Evolutionary conservation across 2,329 filamentous ascomycete genomes (phyloP).

Genomic region (Ceratocystis albifundus): DNA sequence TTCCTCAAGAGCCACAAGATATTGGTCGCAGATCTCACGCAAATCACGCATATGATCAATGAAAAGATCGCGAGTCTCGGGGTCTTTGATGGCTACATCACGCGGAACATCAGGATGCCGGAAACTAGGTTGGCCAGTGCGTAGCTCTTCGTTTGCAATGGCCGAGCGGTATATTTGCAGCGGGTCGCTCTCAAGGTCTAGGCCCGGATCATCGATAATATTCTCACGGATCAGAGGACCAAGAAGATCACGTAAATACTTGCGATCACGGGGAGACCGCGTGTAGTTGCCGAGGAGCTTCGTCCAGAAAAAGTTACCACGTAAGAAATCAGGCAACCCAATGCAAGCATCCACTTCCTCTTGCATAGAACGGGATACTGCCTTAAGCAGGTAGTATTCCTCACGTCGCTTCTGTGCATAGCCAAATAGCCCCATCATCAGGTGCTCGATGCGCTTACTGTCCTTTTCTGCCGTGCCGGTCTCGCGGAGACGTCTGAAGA

Average conservation of each 20-base stretch:
- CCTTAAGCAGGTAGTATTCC: conserved; percentile 89
- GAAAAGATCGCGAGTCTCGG: conserved; percentile 82
- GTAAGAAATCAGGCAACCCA: conserved; percentile 70
- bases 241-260: conserved; percentile 78
- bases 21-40: conserved; percentile 86
- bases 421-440: conserved; percentile 94
- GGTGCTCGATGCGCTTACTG: conserved; percentile 77
- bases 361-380: conserved; percentile 68
- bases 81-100: conserved; percentile 90
- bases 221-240: conserved; percentile 79
- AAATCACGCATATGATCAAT: conserved; percentile 91
- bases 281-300: conserved; percentile 80
- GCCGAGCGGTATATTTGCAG: conserved; percentile 93
- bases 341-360: conserved; percentile 70
- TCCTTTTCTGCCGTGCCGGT: conserved; percentile 82
- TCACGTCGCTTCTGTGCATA: conserved; percentile 94
- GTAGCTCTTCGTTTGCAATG: conserved; percentile 94
- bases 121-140: conserved; percentile 72
- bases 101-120: conserved; percentile 75
- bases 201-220: conserved; percentile 78
- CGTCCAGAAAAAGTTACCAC: conserved; percentile 87
- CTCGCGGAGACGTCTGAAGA: conserved; percentile 76
- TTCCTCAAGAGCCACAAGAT: conserved; percentile 71
- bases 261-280: conserved; percentile 80
- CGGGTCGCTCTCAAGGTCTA: conserved; percentile 92